A percentile compares a stretch with the other conserved stretches of the same genome.
These are phyloP conservation scores for Metschnikowia chrysomelidarum DNA, from an alignment of 805 yeast species.

Conservation along the genomic window DNA sequence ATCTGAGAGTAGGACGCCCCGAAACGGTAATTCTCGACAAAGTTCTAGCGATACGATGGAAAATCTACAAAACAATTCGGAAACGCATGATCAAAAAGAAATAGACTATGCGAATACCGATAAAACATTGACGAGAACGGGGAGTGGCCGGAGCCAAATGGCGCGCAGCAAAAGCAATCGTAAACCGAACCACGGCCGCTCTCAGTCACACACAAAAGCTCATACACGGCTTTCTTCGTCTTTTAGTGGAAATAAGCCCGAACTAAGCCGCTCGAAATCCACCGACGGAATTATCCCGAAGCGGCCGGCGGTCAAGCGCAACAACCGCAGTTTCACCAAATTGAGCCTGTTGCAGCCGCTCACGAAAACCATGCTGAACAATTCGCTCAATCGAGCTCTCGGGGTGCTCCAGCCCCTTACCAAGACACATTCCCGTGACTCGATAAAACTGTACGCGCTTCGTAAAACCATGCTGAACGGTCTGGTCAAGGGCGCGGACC, in stretches of 20 bases:
- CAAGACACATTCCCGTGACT: conserved; percentile 18
- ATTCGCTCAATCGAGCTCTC: conserved; percentile 10
- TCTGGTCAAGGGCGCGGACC: conserved; percentile 11
- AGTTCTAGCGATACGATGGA: no score
- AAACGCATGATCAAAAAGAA: no score
- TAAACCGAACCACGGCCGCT: conserved; percentile 14
- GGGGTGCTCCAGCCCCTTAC: conserved; percentile 18
- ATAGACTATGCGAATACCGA: no score
- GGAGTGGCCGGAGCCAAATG: no score
- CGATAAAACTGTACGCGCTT: conserved; percentile 13
- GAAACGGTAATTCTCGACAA: no score
- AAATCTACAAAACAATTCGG: no score
- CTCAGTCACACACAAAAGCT: conserved; percentile 16
- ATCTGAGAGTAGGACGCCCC: no score
- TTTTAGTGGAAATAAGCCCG: conserved; percentile 21
- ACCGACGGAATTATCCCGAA: conserved; percentile 37
- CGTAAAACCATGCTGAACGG: conserved; percentile 17
- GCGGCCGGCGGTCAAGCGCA: conserved; percentile 27
- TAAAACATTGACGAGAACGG: no score
- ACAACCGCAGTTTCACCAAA: conserved; percentile 38
- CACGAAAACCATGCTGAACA: conserved; percentile 19
- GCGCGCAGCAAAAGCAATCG: conserved; percentile 4
- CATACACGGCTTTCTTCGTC: conserved; percentile 12
- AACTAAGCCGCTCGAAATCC: conserved; percentile 38
- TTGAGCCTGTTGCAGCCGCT: conserved; percentile 20